Evolutionary conservation across 805 yeast species (phyloP), one percentile per base, ranked within the genome.

Genomic region (Metschnikowia picachoensis): DNA sequence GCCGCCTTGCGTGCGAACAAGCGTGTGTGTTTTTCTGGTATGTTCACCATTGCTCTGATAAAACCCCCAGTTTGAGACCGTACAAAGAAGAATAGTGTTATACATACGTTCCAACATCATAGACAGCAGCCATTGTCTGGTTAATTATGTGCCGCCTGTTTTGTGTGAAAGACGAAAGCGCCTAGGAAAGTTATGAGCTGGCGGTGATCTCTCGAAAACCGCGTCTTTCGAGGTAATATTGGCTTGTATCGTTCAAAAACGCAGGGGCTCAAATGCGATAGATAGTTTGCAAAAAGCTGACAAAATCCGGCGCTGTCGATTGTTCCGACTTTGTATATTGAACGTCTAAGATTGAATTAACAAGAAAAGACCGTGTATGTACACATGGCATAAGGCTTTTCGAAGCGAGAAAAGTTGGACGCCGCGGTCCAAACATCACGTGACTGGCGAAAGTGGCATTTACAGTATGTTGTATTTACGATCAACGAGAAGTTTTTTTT

Each of bases 91-190:
- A 20, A 20, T 20, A 7, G 25, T 20, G 25, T 20, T 15, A 27
- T 30, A 55, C 58, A 52, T 53, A 55, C 58, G 85, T 80, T 46
- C 76, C 75, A 15, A 65, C 62, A 31, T 61, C 67, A 37, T 61
- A 61, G 34, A 53, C 40, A 20, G 61, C 47, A 13, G 48, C 25
- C 48, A 44, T 44, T 17, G 13, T 35, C 30, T 9, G 14, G 14
- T n/a, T n/a, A 25, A 2, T 8, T 14, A n/a, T n/a, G 8, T 15
- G 25, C 25, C 7, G 25, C 25, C 25, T 20, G 29, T n/a, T 31
- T 15, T 17, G 16, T 7, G 13, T 2, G 31, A 5, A 12, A 25
- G 11, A 28, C 6, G 30, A 17, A 27, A 25, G 20, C 9, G 13
- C 37, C 28, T 20, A 25, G 34, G 30, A 31, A 31, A 31, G 14